phyloP scores from a whole-genome alignment of 2,329 filamentous ascomycete species.

The Fusarium nygamai region DNA sequence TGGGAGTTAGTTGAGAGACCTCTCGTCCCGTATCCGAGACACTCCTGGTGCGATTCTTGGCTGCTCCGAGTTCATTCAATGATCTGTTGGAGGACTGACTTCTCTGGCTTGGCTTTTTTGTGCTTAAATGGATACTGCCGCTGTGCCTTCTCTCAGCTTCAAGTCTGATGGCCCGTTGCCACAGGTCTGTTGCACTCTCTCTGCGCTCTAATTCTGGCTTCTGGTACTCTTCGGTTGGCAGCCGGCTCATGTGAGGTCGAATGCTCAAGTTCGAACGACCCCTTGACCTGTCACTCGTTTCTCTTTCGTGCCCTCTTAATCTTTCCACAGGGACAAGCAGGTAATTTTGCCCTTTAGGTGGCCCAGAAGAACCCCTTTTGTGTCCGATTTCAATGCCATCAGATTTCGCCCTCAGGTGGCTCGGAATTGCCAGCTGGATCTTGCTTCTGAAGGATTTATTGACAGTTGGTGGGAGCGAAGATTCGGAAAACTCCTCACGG shows the following conservation, averaged over 20 bases:
- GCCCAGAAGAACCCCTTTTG: neutral
- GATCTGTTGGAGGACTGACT: neutral
- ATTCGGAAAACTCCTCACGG: constrained; percentile 50
- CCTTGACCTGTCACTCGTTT: constrained; percentile 18
- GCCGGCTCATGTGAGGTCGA: constrained; percentile 16
- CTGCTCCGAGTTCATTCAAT: neutral
- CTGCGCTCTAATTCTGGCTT: constrained; percentile 16
- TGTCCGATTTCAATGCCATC: neutral
- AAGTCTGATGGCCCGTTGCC: constrained; percentile 42
- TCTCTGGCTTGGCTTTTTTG: neutral
- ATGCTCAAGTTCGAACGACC: constrained; percentile 30
- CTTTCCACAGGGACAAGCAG: neutral
- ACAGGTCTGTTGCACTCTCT: constrained; percentile 42
- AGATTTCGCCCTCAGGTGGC: constrained; percentile 39
- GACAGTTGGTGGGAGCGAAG: neutral
- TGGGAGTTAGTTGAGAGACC: constrained; percentile 20
- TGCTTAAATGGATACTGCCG: constrained; percentile 12
- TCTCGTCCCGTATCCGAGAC: neutral
- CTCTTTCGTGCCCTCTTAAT: neutral
- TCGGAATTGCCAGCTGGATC: constrained; percentile 49
- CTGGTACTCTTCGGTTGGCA: constrained; percentile 11
- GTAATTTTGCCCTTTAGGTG: neutral
- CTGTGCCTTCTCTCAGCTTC: constrained; percentile 36
- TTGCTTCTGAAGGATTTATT: constrained; percentile 49
- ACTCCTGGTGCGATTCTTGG: constrained; percentile 3